Base-by-base conservation (phyloP, 1,139 yeast species). In the Blastobotrys petasosporus region DNA sequence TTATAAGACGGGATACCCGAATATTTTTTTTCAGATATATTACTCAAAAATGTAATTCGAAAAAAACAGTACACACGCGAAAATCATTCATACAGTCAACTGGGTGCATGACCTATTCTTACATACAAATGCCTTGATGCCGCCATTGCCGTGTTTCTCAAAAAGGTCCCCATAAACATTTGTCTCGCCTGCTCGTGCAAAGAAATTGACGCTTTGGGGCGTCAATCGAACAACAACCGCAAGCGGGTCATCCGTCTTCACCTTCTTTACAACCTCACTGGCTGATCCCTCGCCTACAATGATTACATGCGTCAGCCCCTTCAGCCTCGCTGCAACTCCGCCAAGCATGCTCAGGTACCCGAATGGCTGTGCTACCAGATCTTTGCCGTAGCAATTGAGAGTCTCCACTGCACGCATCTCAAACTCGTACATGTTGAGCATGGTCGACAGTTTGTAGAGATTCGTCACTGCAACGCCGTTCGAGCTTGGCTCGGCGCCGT, bases 401-500 rank as follows among this genome's bases (percentile, higher is more conserved):
- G 59, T 47, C 2, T 51, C 55, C 15, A 49, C 50, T 4, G 66
- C 67, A 16, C 49, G 47, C 33, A 48, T 49, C 37, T 51, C 53
- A 42, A 55, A 63, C 13, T 49, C 50, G 1, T 53, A 43, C 17
- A 56, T 54, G 12, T 53, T 56, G 2, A 62, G 48, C 40, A 64
- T 51, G 9, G 59, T 54, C 3, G 55, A 56, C 4, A 68, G 57
- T 13, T 65, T 46, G 41, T 48, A 51, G 32, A 68, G 55, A 50
- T 68, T 68, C 29, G 45, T 42, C 3, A 62, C 58, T 0, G 71
- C 57, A 0, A 68, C 59, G 6, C 69, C 68, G 39, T 68, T 66
- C 8, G 68, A 53, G 25, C 66, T 59, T 0, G 73, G 72, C 49
- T 66, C 70, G 1, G 68, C 67, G n/a, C 62, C 48, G 47, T 68